Base-by-base conservation (phyloP, 805 yeast genomes). In the Starmerella apis region DNA sequence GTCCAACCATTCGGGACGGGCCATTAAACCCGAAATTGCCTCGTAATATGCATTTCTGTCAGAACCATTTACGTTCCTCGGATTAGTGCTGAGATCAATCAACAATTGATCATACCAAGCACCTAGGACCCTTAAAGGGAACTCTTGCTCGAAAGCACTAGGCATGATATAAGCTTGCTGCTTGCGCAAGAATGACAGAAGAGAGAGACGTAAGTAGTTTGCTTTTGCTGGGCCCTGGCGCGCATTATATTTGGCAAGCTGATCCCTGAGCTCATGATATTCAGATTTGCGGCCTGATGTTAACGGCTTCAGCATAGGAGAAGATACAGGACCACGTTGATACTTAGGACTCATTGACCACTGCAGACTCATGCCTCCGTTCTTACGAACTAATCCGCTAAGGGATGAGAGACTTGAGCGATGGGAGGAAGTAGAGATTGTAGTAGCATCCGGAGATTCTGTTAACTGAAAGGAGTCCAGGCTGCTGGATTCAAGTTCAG, bases 161-260 rank as follows among this genome's bases (percentile, higher is more conserved):
- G 54, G 64, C 28, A 62, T 49, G 24, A 56, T 41, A 32, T 59
- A 63, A 27, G 57, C 60, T 30, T 50, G 38, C 16, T 57, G 61
- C 14, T 60, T 49, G 2, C 73, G 57, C 20, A 70, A 55, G 51
- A 67, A 68, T 47, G 65, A 73, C 52, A 61, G 70, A 59, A 57
- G 65, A 63, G 59, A 77, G 62, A 50, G 76, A 4, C 73, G 64
- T n/a, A 69, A 60, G 8, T 65, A 61, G 49, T 69, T 70, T 18
- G 71, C 56, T 45, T 55, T 55, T 1, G 52, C 50, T 0, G 59
- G 52, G 10, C 57, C 54, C 16, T 55, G 52, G 22, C 47, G 50
- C 4, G 41, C 19, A 7, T 16, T 41, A 43, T 52, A 60, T 22
- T 57, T 51, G 6, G 39, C 27, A n/a, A 53, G 46, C 38, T 56